Base-by-base conservation (phyloP, 306 rosid species). In the Lathyrus tuberosus region DNA sequence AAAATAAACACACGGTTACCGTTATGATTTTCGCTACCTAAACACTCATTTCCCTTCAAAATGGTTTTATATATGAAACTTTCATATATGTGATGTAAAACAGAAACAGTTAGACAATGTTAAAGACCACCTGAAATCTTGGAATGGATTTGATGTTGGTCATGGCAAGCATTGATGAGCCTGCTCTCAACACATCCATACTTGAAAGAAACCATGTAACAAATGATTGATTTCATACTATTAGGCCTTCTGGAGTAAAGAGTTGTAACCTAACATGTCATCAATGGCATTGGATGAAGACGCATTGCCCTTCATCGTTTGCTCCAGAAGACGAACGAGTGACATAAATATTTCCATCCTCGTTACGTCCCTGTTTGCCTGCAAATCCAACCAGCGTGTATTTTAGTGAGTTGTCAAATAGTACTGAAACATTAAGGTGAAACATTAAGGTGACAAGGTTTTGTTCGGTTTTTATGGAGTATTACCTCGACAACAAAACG, bases 341-440 rank as follows among this genome's bases (percentile, higher is more conserved):
- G 97, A 91, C 97, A 91, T 83, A 62, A 88, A 91, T 76, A 94
- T 87, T 78, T 94, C 99, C 89, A 91, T 83, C 86, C 99, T 87
- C 4, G 96, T 94, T 18, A 94, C 86, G 0, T 94, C 97, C 87
- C 95, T 72, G 47, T 94, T 94, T 53, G 99, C 96, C 99, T 94
- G 89, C 61, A 72, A 72, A 69, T 62, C 47, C 18, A 72, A 67
- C 26, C 4, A 42, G n/a, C 13, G 2, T 28, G 28, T 13, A 51
- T 24, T 48, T 43, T 24, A 30, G 26, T 12, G 48, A 43, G 43
- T 40, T 40, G 43, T 3, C 10, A 40, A 40, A 9, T 40, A 1
- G 43, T 40, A 40, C 43, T 13, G n/a, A 41, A 41, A 43, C 48
- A 12, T 43, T n/a, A n/a, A n/a, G n/a, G n/a, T n/a, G n/a, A n/a